phyloP scores from a whole-genome alignment of 306 rosid species.

The Malus sieversii region DNA sequence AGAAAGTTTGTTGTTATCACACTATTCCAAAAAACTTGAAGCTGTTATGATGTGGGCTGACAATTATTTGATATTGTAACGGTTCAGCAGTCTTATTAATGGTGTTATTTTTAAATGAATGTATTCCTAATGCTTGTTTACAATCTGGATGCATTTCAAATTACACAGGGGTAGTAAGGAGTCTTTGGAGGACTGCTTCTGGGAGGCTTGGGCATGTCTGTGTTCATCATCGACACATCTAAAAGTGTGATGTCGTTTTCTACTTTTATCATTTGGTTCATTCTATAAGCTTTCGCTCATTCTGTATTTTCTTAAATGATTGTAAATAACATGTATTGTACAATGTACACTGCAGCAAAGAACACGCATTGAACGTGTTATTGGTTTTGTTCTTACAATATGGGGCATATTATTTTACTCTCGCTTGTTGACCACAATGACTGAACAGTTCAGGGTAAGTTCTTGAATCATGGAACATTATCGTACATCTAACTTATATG shows the following conservation, averaged over 20 bases:
- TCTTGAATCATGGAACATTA: slow-evolving; percentile 4
- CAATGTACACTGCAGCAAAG: slow-evolving; percentile 49
- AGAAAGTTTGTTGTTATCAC: not conserved
- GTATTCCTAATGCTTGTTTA: slow-evolving; percentile 21
- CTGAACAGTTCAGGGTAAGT: slow-evolving; percentile 94
- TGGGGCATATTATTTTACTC: slow-evolving; percentile 95
- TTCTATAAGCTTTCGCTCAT: not conserved
- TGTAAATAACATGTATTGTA: slow-evolving; percentile 7
- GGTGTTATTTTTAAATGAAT: not conserved
- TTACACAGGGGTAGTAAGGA: slow-evolving; percentile 42
- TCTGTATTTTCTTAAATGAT: slow-evolving; percentile 9
- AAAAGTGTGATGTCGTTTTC: slow-evolving; percentile 41
- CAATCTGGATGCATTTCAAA: slow-evolving; percentile 22
- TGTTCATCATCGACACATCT: slow-evolving; percentile 80
- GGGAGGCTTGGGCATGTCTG: slow-evolving; percentile 99
- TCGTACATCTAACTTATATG: not conserved
- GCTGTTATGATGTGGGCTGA: not conserved
- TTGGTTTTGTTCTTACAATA: slow-evolving; percentile 89
- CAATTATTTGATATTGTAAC: not conserved
- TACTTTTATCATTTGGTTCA: slow-evolving; percentile 13
- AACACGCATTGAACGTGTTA: slow-evolving; percentile 83
- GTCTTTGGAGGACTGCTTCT: slow-evolving; percentile 86
- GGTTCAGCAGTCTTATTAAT: not conserved
- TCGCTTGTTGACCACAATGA: slow-evolving; percentile 89
- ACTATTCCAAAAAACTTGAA: not conserved